A percentile compares a stretch with the other conserved stretches of the same genome.
These are phyloP conservation scores for Lasiosphaeria miniovina DNA, from an alignment of 495 filamentous ascomycete genomes.

Conservation along the genomic window DNA sequence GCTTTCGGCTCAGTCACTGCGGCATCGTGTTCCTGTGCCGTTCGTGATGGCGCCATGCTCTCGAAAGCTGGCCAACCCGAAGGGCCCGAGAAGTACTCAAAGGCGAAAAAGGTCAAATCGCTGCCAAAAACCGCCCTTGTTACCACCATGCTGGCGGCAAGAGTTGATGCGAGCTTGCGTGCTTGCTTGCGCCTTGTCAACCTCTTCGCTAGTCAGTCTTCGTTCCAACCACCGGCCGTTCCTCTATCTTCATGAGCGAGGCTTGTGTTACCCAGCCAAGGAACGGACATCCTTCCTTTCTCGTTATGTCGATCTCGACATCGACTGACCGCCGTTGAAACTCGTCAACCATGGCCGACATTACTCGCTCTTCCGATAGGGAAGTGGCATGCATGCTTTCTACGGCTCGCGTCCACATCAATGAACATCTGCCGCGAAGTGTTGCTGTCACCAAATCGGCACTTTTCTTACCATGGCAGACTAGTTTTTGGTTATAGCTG, in stretches of 20 bases:
- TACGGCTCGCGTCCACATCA: background rate
- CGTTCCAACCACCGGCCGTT: background rate
- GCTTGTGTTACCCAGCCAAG: background rate
- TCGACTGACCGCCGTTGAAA: background rate
- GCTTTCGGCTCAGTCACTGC: background rate
- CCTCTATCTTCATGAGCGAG: background rate
- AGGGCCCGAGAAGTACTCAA: background rate
- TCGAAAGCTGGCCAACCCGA: background rate
- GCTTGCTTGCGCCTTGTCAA: too few species aligned
- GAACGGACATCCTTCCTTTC: background rate
- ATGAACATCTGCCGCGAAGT: background rate
- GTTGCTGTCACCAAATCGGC: background rate
- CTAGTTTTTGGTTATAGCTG: background rate
- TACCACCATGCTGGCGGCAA: too few species aligned
- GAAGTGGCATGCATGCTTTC: background rate
- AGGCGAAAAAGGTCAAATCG: too few species aligned
- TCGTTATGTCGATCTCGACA: background rate
- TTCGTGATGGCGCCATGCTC: too few species aligned
- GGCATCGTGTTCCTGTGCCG: background rate
- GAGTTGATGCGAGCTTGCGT: too few species aligned
- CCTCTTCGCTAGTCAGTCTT: too few species aligned
- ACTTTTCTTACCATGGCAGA: background rate
- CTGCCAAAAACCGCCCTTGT: too few species aligned
- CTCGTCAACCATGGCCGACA: slow-evolving; percentile 7
- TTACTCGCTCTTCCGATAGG: slow-evolving; percentile 4